phyloP scores from a whole-genome alignment of 2,329 filamentous ascomycete genomes.

The Colletotrichum sp. region DNA sequence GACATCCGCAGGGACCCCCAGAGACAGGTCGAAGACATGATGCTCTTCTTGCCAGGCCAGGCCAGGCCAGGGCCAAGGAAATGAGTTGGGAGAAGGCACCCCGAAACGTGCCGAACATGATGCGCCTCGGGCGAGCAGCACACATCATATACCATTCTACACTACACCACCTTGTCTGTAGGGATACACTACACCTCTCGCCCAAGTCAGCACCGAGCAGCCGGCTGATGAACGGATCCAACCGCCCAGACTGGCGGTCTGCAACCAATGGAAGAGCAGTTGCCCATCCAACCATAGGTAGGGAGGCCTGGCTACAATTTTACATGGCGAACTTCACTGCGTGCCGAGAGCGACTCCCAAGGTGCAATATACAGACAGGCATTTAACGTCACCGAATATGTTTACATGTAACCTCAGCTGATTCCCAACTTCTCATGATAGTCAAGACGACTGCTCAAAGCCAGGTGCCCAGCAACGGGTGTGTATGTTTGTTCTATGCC shows the following conservation, averaged over 20 bases:
- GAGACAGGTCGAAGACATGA: not conserved
- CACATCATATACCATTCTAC: not conserved
- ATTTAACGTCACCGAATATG: not conserved
- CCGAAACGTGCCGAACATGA: slow-evolving; percentile 1
- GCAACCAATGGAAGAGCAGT: not conserved
- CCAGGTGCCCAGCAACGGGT: slow-evolving; percentile 26
- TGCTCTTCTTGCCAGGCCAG: not conserved
- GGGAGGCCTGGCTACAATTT: not conserved
- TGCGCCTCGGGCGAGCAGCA: not conserved
- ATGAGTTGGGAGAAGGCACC: not conserved
- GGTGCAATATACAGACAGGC: not conserved
- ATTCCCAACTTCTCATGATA: slow-evolving; percentile 26
- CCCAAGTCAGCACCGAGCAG: not conserved
- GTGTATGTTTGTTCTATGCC: slow-evolving; percentile 19
- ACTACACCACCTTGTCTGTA: too few species aligned
- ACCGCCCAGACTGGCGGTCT: not conserved
- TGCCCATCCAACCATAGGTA: not conserved
- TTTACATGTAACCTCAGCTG: slow-evolving; percentile 23
- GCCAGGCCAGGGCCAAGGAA: not conserved
- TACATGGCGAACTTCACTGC: not conserved
- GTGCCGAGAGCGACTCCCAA: not conserved
- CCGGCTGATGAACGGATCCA: not conserved
- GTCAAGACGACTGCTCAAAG: slow-evolving; percentile 26
- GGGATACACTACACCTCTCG: not conserved
- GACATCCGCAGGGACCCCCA: not conserved